Base-by-base conservation (phyloP, 176 grass and related monocot genomes). In the sorghum (Sorghum bicolor) region DNA sequence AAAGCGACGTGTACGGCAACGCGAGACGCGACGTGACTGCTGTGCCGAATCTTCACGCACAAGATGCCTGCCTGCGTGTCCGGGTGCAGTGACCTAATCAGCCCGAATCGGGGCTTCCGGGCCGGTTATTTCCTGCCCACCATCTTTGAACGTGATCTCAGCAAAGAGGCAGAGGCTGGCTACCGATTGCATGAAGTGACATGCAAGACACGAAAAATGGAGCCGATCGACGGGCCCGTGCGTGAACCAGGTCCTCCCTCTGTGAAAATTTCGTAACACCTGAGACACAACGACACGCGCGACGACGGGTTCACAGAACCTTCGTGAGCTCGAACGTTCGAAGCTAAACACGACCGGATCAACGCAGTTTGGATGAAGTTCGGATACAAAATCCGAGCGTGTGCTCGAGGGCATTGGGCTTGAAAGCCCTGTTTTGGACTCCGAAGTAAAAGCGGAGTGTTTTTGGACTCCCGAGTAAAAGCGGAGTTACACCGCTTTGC, bases 81-180 rank as follows among this genome's bases (percentile, higher is more conserved):
- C 29, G 36, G 72, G 39, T n/a, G n/a, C n/a, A n/a, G n/a, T 60
- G 86, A 77, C 72, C 72, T 82, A 70, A 62, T 87, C 85, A 30
- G 26, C 64, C 72, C 1, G 22, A 2, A 9, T 53, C 5, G 52
- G 19, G 70, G 60, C 60, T 34, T 48, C 33, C 13, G 2, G 58
- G 1, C 53, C 55, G 64, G 28, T 65, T 76, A 80, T 78, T 78
- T 86, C 88, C 78, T 66, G 78, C 43, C 72, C 55, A 73, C 72
- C 83, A 45, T 58, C 40, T 71, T 86, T 86, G 88, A 86, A 86
- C 57, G 26, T 86, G 78, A 82, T 52, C 52, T 89, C 83, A 89
- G 39, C 70, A 28, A 5, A 6, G 10, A 0, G 22, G 30, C 41
- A 6, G 10, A 0, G 22, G 30, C 41, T 2, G 10, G 33, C 14